phyloP scores from a whole-genome alignment of 345 rosid species.

The Eucalyptus caleyi region DNA sequence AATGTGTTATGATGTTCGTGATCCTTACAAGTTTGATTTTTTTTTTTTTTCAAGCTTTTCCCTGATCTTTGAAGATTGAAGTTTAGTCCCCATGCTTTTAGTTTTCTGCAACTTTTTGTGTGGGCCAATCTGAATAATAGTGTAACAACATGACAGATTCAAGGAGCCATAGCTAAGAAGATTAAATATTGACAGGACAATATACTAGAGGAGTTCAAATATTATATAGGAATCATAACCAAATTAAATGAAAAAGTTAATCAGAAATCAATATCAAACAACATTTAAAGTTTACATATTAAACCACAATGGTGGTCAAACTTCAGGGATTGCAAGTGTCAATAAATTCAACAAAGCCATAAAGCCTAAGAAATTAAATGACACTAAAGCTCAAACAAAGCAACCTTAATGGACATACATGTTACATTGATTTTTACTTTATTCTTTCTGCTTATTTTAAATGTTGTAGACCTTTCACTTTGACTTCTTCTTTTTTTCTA shows the following conservation, averaged over 20 bases:
- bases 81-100: not conserved
- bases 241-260: not conserved
- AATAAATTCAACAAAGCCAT: not conserved
- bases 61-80: not conserved
- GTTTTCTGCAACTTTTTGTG: accelerated
- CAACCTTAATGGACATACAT: not conserved
- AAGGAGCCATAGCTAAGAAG: not conserved
- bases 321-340: not conserved
- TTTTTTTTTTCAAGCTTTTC: not conserved
- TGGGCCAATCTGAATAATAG: not conserved
- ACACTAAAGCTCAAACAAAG: not conserved
- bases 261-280: not conserved
- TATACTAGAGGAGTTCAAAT: not conserved
- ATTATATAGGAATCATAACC: accelerated
- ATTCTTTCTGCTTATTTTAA: not conserved
- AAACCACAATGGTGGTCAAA: not conserved
- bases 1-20: not conserved
- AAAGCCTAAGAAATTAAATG: not conserved
- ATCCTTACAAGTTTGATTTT: not conserved
- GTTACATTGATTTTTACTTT: not conserved
- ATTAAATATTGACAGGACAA: not conserved
- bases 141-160: not conserved
- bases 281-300: not conserved
- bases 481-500: not conserved
- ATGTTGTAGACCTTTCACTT: not conserved